Evolutionary conservation across 139 green algal species (phyloP).

Genomic region (Coccomyxa sp.): DNA sequence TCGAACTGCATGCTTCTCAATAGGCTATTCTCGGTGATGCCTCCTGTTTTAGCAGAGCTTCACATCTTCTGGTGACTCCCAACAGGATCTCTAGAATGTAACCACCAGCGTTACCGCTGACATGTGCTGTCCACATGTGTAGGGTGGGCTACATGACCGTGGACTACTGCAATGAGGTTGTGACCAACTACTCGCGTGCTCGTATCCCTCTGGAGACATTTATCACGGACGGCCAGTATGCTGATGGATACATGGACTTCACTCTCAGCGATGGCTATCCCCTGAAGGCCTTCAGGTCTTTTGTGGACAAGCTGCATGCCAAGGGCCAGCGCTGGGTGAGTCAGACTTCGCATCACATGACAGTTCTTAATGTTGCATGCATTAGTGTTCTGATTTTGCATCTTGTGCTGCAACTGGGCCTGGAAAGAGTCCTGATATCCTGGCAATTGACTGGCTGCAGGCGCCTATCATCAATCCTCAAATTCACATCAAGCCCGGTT

Average conservation of each 20-base stretch:
- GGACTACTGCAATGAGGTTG: conserved; percentile 23
- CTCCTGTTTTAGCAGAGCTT: too few species aligned
- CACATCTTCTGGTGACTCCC: too few species aligned
- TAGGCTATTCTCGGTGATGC: too few species aligned
- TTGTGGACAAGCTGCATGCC: conserved; percentile 43
- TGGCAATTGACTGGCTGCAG: conserved; percentile 14
- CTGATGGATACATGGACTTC: conserved; percentile 62
- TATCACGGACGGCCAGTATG: conserved; percentile 72
- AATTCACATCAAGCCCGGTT: conserved; percentile 34
- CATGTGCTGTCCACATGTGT: not conserved
- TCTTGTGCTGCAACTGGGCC: too few species aligned
- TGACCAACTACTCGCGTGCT: conserved; percentile 42
- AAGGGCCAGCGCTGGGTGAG: conserved; percentile 3
- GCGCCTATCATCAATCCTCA: conserved; percentile 59
- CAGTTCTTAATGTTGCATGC: too few species aligned
- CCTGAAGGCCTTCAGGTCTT: conserved; percentile 18
- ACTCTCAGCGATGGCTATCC: conserved; percentile 35
- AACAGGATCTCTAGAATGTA: too few species aligned
- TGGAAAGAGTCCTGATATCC: not conserved
- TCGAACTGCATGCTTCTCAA: too few species aligned
- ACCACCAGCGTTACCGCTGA: too few species aligned
- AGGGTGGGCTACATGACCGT: not conserved
- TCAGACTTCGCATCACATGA: not conserved
- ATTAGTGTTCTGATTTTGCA: too few species aligned
- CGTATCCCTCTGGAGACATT: conserved; percentile 63